Percentiles rank a stretch among this genome's conserved stretches.
phyloP scores from a whole-genome alignment of 2,329 filamentous ascomycete species.

The Colletotrichum spaethianum region DNA sequence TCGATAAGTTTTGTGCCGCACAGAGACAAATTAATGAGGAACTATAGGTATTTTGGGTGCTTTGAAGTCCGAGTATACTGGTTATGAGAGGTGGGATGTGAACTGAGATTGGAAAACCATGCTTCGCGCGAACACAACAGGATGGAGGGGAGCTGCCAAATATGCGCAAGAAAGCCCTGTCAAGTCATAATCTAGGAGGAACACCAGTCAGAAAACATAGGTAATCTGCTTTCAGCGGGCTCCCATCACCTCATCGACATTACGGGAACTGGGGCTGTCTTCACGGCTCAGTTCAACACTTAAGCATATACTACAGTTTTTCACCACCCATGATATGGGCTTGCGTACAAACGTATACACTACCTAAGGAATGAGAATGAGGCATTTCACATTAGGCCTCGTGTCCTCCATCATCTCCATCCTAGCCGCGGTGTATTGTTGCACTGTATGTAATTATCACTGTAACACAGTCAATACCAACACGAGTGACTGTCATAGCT shows the following conservation, averaged over 20 bases:
- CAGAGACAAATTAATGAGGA: background rate
- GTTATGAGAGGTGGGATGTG: background rate
- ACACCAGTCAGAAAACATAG: background rate
- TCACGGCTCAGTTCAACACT: background rate
- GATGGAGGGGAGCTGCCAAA: background rate
- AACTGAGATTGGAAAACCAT: too few species aligned
- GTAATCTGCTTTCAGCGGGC: background rate
- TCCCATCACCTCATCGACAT: background rate
- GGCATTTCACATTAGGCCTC: background rate
- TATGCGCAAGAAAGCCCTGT: too few species aligned
- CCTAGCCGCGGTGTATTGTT: background rate
- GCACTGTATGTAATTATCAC: background rate
- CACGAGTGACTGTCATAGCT: background rate
- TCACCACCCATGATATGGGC: too few species aligned
- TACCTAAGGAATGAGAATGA: background rate
- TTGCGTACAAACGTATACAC: conserved; percentile 2
- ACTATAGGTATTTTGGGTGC: background rate
- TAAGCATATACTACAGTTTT: background rate
- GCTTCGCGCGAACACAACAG: background rate
- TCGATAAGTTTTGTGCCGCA: background rate
- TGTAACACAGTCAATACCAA: background rate
- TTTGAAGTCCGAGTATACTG: background rate
- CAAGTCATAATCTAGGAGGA: too few species aligned
- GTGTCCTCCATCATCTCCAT: background rate
- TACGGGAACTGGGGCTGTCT: background rate